A percentile compares a stretch with the other conserved stretches of the same genome.
These are phyloP conservation scores for Ogataea allantospora DNA, from an alignment of 805 yeast genomes.

Conservation along the genomic window DNA sequence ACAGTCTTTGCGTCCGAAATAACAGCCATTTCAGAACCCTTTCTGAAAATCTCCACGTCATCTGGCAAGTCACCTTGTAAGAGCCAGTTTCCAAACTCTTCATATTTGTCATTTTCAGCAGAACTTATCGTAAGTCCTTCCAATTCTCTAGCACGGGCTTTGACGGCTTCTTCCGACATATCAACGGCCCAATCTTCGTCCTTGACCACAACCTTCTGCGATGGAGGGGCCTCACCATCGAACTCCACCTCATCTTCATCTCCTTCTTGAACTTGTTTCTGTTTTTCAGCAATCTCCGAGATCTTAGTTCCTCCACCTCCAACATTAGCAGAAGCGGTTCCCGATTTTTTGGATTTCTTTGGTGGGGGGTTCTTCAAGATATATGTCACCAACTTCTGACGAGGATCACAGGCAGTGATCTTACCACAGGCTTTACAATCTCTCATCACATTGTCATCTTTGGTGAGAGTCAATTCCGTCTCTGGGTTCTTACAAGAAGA, in stretches of 20 bases:
- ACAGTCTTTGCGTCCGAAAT: slow-evolving; percentile 70
- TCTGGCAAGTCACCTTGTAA: slow-evolving; percentile 57
- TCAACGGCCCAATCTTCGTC: slow-evolving; percentile 98
- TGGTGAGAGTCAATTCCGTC: slow-evolving; percentile 82
- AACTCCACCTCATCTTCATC: slow-evolving; percentile 36
- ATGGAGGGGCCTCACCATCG: slow-evolving; percentile 54
- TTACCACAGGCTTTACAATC: slow-evolving; percentile 99
- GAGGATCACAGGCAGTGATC: slow-evolving; percentile 76
- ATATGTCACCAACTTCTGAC: slow-evolving; percentile 83
- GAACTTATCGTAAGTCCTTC: slow-evolving; percentile 54
- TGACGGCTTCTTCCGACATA: slow-evolving; percentile 93
- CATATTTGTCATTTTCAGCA: slow-evolving; percentile 50
- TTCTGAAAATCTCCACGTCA: slow-evolving; percentile 91
- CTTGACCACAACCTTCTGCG: slow-evolving; percentile 63
- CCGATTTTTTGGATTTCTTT: slow-evolving; percentile 71
- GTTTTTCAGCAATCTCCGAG: slow-evolving; percentile 68
- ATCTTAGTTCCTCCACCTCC: slow-evolving; percentile 85
- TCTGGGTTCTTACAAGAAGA: slow-evolving; percentile 96
- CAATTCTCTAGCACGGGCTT: slow-evolving; percentile 84
- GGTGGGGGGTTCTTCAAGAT: slow-evolving; percentile 92
- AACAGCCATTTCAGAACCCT: slow-evolving; percentile 77
- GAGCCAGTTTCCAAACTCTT: slow-evolving; percentile 89
- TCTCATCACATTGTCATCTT: slow-evolving; percentile 71
- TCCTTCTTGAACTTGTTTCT: slow-evolving; percentile 36
- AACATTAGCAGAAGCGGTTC: slow-evolving; percentile 86